Base-by-base conservation (phyloP, 1,284 basidiomycete species). In the Fomitopsis betulina region DNA sequence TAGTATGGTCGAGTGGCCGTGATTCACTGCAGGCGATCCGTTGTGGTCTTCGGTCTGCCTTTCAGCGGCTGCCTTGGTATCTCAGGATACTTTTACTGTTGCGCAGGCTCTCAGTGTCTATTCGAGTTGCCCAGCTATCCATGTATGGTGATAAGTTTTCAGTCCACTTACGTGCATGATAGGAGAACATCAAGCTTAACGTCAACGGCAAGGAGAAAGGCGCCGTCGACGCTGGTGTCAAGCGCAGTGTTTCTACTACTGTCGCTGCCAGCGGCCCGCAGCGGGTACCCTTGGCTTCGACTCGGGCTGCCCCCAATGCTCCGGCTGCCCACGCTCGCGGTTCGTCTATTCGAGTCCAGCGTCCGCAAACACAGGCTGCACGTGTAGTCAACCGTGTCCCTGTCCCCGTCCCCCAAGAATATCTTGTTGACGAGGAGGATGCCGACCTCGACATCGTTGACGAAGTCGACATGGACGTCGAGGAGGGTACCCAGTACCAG, bases 241-340 rank as follows among this genome's bases (percentile, higher is more conserved):
- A 91, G 67, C 84, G 87, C 58, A 75, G 75, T 61, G 84, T 87
- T 51, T 81, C 80, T 13, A 72, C 78, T 5, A 87, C 87, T 17
- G 75, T 86, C 56, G 84, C 78, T 43, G 79, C 82, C 38, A 75
- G 81, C 37, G 80, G 78, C 49, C 72, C 79, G 51, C 87, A 88
- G 70, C 85, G 89, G 54, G 75, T 88, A 23, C 85, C 88, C 60
- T 74, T 86, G 13, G 85, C 82, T 55, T 83, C 87, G 45, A 77
- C 77, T 43, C 76, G 80, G 60, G 72, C 71, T 38, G 76, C 79
- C 60, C 72, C 75, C 19, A 73, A 51, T 13, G 49, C 30, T 27
- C 49, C 75, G 52, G 67, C 76, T 54, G 70, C 72, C 54, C 73
- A 73, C 57, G 72, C 73, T 37, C 80, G 77, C 49, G 74, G 70